Conservation (phyloP, 2,329 filamentous ascomycete species). For the Talaromyces sp. region DNA sequence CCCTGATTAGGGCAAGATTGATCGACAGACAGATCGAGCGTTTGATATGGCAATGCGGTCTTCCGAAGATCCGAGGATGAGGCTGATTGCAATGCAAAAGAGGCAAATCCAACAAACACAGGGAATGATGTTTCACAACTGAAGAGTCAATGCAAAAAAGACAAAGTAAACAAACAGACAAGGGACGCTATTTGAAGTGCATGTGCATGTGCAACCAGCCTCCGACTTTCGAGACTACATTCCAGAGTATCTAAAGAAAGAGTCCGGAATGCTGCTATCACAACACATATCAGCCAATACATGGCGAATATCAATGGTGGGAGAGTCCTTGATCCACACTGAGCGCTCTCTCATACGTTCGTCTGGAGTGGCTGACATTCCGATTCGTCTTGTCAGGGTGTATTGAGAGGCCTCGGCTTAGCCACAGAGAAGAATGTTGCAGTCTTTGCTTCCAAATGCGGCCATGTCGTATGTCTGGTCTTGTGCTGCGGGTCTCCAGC, state of each 20-base stretch:
- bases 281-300: constrained; percentile 11
- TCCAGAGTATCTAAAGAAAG: constrained; percentile 34
- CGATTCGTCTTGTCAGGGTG: constrained; percentile 21
- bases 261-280: constrained; percentile 30
- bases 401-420: constrained; percentile 5
- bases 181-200: constrained; percentile 38
- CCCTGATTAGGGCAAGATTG: constrained; percentile 19
- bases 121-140: constrained; percentile 31
- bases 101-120: constrained; percentile 19
- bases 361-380: constrained; percentile 27
- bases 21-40: constrained; percentile 20
- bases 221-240: constrained; percentile 34
- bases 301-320: constrained; percentile 3
- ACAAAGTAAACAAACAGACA: constrained; percentile 44
- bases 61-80: constrained; percentile 12
- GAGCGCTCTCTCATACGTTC: constrained; percentile 11
- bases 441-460: constrained; percentile 35
- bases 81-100: constrained; percentile 14
- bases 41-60: constrained; percentile 2
- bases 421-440: constrained; percentile 36
- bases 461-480: constrained; percentile 25
- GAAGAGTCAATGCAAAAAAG: constrained; percentile 36
- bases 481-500: constrained; percentile 26
- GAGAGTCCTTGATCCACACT: constrained; percentile 21
- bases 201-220: constrained; percentile 30